Evolutionary conservation across 345 rosid genomes (phyloP).

Genomic region (Erysimum cheiranthoides): DNA sequence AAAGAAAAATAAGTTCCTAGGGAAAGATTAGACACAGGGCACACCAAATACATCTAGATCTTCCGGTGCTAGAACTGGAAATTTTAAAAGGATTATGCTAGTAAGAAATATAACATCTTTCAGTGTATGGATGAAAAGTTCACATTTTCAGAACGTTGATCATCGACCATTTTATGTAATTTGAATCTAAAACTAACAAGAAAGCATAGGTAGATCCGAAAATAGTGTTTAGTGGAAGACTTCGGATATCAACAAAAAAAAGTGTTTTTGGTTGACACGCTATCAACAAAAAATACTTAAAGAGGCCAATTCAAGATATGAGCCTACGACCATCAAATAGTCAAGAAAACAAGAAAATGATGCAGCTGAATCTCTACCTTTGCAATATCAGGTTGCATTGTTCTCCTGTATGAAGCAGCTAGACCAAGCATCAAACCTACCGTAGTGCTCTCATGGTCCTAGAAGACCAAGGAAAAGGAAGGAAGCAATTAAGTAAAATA

Average conservation of each 20-base stretch:
- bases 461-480: constrained; percentile 37
- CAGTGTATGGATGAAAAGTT: constrained; percentile 1
- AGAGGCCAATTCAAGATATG: constrained; percentile 22
- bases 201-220: constrained; percentile 20
- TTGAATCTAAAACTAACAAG: constrained; percentile 11
- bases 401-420: constrained; percentile 91
- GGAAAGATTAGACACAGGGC: constrained; percentile 6
- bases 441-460: constrained; percentile 95
- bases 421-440: constrained; percentile 97
- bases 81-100: constrained; percentile 1
- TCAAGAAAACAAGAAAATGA: constrained; percentile 29
- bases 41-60: constrained; percentile 6
- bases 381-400: constrained; percentile 91
- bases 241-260: constrained; percentile 9
- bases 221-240: constrained; percentile 20
- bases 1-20: constrained; percentile 38
- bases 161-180: constrained; percentile 27
- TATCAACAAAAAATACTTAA: background rate
- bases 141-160: constrained; percentile 20
- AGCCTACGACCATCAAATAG: constrained; percentile 26
- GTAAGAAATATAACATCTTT: constrained; percentile 14
- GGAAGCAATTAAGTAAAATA: constrained; percentile 25
- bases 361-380: constrained; percentile 59
- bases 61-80: background rate
- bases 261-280: constrained; percentile 24